Base-by-base conservation (phyloP, 169 alveolate species). In the Prorocentrum cordatum region DNA sequence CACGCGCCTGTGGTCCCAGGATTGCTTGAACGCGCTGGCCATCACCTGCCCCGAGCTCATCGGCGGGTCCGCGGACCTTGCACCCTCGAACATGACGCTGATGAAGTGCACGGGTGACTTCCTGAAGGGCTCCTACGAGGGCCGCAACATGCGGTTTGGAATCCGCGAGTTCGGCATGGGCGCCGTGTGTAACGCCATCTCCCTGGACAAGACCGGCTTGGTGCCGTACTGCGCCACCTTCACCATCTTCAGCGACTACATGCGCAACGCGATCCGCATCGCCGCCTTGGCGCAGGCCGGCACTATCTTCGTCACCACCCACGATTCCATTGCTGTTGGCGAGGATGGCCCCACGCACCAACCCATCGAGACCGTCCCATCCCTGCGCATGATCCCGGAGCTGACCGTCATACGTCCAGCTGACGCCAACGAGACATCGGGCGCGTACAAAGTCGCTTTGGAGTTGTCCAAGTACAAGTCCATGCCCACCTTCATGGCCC, bases 101-200 rank as follows among this genome's bases (percentile, higher is more conserved):
- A 50, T 50, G 75, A 64, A 64, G 75, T 64, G 75, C 75, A 64
- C 75, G 5, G 79, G 79, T 12, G 79, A 67, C 79, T 67, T 67
- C 58, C 22, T 67, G 79, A 35, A 32, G 59, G 79, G 26, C 59
- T 24, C 39, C 50, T 67, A 67, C 58, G n/a, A 16, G n/a, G 72
- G 75, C 45, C 26, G 79, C 32, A 67, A 67, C 79, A 32, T 67
- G 54, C 92, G 62, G 91, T 42, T 91, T 68, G 96, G 96, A 27
- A 93, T 94, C 62, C 92, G 96, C 27, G 96, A 94, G 80, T 95
- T 93, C 86, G 96, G 94, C 39, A 94, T 94, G 96, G 93, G 93
- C 2, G 96, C 96, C 32, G 91, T 94, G 29, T 68, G 93, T 83
- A 94, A 94, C 80, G 96, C 95, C 35, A 32, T 94, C 73, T 67